Base-by-base conservation (phyloP, 73 alveolate genomes). In the Tetrahymena thermophila region DNA sequence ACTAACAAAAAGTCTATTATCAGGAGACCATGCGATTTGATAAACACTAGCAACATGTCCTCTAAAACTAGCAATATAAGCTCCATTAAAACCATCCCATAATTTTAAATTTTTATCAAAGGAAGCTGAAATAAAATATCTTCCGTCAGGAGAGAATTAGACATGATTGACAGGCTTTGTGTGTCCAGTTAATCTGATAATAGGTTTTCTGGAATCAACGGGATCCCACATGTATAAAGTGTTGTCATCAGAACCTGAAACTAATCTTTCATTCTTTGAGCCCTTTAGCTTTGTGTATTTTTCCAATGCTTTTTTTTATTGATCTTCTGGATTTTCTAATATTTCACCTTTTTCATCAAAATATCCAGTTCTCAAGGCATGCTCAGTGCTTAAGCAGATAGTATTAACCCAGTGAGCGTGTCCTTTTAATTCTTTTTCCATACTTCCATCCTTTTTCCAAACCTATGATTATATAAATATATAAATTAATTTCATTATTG, bases 61-160 rank as follows among this genome's bases (percentile, higher is more conserved):
- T 94, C 99, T 98, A 95, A 99, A 98, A 56, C 99, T 96, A 44
- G 98, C 96, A 83, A 99, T 97, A 94, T 97, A 99, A 94, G 96
- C 97, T 16, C 99, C 99, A 19, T 98, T 98, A 55, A 96, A 94
- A 35, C 99, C 99, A 94, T 99, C 99, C 99, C 99, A 99, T 17
- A 99, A 96, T 95, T 98, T 98, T 3, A 98, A 89, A 95, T 96
- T 94, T 98, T 99, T 99, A 97, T 99, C 99, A 96, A 99, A 98
- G 55, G 99, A 99, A 43, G 99, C 99, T 50, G 99, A 98, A 34
- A 99, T 99, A 57, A 99, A 97, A 97, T 97, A 99, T 42, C 98
- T 98, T 3, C 99, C 99, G 96, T 99, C 99, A 13, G 99, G 99
- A 43, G 99, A 99, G 96, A 99, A 99, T 71, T 44, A 93, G 34